Percentiles rank a stretch among this genome's conserved stretches.
These are phyloP conservation scores for Candida chauliodis DNA, from an alignment of 805 yeast species.

Conservation along the genomic window DNA sequence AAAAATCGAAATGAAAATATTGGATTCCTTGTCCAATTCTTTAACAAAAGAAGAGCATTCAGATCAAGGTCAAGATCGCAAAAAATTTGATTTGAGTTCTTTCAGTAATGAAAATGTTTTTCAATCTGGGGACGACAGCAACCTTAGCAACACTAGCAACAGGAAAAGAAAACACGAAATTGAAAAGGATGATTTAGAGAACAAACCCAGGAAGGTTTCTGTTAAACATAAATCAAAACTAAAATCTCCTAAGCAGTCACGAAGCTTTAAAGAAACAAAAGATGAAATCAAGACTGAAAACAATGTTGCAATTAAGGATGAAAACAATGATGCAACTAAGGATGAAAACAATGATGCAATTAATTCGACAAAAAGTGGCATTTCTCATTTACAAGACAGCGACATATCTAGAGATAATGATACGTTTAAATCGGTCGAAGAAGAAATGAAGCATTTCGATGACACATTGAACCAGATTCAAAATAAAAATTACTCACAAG, in stretches of 20 bases:
- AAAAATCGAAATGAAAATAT: no score
- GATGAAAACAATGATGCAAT: conserved; percentile 3
- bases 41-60: neutral
- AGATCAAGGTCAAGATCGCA: neutral
- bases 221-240: conserved; percentile 1
- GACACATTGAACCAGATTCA: conserved; percentile 16
- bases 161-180: conserved; percentile 12
- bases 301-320: neutral
- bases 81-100: conserved; percentile 9
- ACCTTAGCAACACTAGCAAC: conserved; percentile 10
- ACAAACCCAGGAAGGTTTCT: conserved; percentile 1
- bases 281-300: no score
- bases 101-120: conserved; percentile 34
- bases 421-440: conserved; percentile 14
- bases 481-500: conserved; percentile 6
- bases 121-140: conserved; percentile 20
- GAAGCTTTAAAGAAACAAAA: neutral
- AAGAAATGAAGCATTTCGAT: conserved; percentile 25
- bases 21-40: neutral
- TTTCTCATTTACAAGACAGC: neutral
- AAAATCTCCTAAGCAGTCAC: neutral
- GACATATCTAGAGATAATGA: conserved; percentile 1
- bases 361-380: neutral
- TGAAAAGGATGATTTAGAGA: conserved; percentile 5
- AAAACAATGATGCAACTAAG: neutral